Evolutionary conservation across 805 yeast genomes (phyloP), one percentile per base, ranked within the genome.

Genomic region (Maudiozyma pseudohumilis): DNA sequence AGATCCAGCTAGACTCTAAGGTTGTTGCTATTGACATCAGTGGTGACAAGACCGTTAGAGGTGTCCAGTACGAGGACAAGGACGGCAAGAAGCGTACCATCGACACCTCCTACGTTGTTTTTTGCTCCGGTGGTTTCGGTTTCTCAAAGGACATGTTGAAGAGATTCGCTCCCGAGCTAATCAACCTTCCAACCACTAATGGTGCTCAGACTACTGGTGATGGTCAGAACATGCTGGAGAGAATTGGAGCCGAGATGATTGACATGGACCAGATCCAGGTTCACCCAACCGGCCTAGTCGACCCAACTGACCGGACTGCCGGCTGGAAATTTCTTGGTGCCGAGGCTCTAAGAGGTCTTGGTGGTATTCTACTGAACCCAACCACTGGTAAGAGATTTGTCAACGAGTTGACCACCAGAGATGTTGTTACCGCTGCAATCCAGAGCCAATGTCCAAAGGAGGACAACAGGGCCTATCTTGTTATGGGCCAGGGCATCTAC

Each of bases 261-360:
- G 74, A 74, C 47, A 74, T 75, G 79, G 72, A 72, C 33, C 69
- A 74, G 46, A 57, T 75, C 16, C 82, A 75, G 54, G 65, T 75
- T 9, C 80, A 75, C 49, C 81, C 81, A 29, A 75, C 80, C 2
- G 80, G 80, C 2, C 74, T 74, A 52, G 59, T 75, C 25, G 70
- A 70, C 36, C 64, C 64, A 10, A 53, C 53, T 15, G 64, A 69
- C 27, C 61, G 60, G 18, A 47, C 49, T 5, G 63, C 55, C 36
- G 64, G 61, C 38, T 68, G 70, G 70, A 74, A 74, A 52, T 68
- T 75, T 44, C 52, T 75, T 12, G 77, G 79, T 44, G 80, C 79
- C 7, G 82, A 75, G 45, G 66, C 77, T 0, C 47, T 75, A 4
- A 60, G 82, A 52, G 80, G 79, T 1, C 59, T 71, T 31, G 82